Base-by-base conservation (phyloP, 2,329 filamentous ascomycete species). In the Neofusicoccum parvum region DNA sequence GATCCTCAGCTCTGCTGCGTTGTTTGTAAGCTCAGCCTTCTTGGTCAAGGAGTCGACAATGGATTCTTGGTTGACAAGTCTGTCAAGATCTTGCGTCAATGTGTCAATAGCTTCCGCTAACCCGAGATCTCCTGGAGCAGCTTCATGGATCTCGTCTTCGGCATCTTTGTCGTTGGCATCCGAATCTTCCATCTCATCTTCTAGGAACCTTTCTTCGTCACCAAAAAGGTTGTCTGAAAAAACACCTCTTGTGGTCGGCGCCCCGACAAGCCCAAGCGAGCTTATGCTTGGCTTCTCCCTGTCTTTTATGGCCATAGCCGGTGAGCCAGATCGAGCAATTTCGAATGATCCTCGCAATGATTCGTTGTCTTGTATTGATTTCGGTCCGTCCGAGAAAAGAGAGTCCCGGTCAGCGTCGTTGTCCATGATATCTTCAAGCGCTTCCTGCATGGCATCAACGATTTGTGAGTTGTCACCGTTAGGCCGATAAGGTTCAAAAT, bases 1-100 rank as follows among this genome's bases (percentile, higher is more conserved):
- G 68, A 99, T 98, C 39, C 95, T 87, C 62, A 99, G 78, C 76
- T 99, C 95, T 1, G 94, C 92, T 14, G 90, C 93, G 74, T 99
- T 99, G 76, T 99, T 99, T 1, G 95, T 99, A 62, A 99, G 82
- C 76, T 99, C 95, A 0, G 96, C 95, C 79, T 99, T 99, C 65
- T 91, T 88, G 2, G 92, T 95, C 66, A 99, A 80, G 1, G 94
- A 96, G 71, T 97, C 92, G 17, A 99, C 88, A 17, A 99, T 92
- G 1, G 91, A 90, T 71, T 97, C 92, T 78, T 99, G 95, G 3
- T 93, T 88, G 10, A 87, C 85, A 17, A 99, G 84, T 69, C 93
- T 92, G 72, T 97, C 93, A 68, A 99, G 97, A 69, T 98, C 94
- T 58, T 90, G 88, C 0, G 90, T 92, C n/a, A 99, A 84, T 1